Evolutionary conservation across 73 alveolate species (phyloP).

Genomic region (Blepharisma stoltei): DNA sequence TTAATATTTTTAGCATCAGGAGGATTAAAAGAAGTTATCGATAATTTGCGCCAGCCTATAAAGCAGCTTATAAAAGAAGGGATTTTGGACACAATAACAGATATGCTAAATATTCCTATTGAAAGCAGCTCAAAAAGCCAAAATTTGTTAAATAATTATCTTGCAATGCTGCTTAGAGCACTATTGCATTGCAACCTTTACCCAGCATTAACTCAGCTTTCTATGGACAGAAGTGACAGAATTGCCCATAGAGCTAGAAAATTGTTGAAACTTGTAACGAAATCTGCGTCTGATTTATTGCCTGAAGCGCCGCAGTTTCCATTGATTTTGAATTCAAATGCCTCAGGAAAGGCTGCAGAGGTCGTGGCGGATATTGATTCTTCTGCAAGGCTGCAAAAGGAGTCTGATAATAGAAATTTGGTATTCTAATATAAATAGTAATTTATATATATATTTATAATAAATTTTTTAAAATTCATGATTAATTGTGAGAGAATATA

Average conservation of each 20-base stretch:
- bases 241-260: slow-evolving; percentile 26
- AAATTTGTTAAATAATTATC: slow-evolving; percentile 9
- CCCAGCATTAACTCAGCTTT: neutral
- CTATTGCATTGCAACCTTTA: slow-evolving; percentile 16
- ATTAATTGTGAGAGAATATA: too few species aligned
- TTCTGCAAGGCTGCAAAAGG: neutral
- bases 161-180: slow-evolving; percentile 18
- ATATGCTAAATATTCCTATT: slow-evolving; percentile 17
- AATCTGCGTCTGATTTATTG: slow-evolving; percentile 22
- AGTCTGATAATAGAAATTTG: neutral
- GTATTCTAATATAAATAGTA: too few species aligned
- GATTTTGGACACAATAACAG: slow-evolving; percentile 19
- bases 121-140: neutral
- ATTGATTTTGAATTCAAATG: neutral
- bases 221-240: slow-evolving; percentile 4
- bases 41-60: neutral
- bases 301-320: slow-evolving; percentile 22
- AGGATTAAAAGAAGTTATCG: slow-evolving; percentile 10
- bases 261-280: slow-evolving; percentile 1
- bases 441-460: too few species aligned
- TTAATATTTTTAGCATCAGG: slow-evolving; percentile 19
- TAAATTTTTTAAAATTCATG: too few species aligned
- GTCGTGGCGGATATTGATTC: slow-evolving; percentile 10
- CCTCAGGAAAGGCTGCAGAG: slow-evolving; percentile 20
- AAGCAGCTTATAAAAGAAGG: slow-evolving; percentile 25